phyloP scores from a whole-genome alignment of 176 grass and related monocot genomes.

The Dactylis glomerata region DNA sequence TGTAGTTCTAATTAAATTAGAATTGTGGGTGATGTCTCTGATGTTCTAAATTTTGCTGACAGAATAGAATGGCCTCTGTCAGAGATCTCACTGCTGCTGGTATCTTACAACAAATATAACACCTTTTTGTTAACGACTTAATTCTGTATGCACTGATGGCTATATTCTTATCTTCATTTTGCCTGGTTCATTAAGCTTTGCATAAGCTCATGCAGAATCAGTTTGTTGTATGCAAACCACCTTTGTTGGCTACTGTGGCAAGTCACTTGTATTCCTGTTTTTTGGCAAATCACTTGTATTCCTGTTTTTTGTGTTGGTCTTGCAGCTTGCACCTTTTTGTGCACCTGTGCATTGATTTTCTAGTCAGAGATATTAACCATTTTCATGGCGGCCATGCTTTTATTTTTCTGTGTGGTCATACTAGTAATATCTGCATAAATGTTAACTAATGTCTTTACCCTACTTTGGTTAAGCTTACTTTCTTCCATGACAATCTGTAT shows the following conservation, averaged over 20 bases:
- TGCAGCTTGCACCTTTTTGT: background rate
- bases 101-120: conserved; percentile 1
- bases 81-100: background rate
- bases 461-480: background rate
- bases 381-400: background rate
- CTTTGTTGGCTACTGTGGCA: background rate
- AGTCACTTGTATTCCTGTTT: background rate
- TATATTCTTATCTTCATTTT: background rate
- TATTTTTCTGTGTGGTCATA: background rate
- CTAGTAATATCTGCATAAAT: background rate
- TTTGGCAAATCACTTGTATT: background rate
- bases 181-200: background rate
- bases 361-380: background rate
- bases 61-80: conserved; percentile 27
- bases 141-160: conserved; percentile 6
- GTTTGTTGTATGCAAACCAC: conserved; percentile 14
- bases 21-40: background rate
- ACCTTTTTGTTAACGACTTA: background rate
- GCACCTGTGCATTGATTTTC: background rate
- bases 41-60: conserved; percentile 24
- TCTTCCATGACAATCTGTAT: background rate
- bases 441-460: background rate
- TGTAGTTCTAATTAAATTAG: background rate
- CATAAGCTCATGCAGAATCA: background rate
- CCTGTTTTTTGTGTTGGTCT: background rate